phyloP scores from a whole-genome alignment of 2,329 filamentous ascomycete species.

The Magnaporthiopsis rhizophila region DNA sequence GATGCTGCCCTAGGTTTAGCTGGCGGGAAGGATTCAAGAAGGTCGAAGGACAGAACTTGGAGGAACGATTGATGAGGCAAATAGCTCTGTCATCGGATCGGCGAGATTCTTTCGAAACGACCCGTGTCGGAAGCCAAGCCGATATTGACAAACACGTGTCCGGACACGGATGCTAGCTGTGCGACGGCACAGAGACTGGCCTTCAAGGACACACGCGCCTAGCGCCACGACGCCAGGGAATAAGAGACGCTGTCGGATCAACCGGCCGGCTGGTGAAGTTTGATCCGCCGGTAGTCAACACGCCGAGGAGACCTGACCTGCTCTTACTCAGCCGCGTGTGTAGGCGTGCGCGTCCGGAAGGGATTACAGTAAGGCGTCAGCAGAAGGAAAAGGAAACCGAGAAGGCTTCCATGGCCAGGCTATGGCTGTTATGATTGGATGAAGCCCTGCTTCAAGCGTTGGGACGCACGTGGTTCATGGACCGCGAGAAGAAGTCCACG shows the following conservation, averaged over 20 bases:
- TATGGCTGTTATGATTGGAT: neutral
- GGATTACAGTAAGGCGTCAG: neutral
- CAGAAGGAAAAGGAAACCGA: neutral
- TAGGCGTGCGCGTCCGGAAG: neutral
- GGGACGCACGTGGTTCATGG: too few species aligned
- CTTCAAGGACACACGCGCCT: too few species aligned
- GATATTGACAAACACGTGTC: neutral
- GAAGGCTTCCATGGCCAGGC: neutral
- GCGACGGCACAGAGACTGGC: neutral
- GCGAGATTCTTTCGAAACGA: neutral
- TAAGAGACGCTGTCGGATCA: too few species aligned
- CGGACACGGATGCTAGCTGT: neutral
- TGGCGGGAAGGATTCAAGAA: too few species aligned
- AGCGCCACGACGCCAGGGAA: too few species aligned
- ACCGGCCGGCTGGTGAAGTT: neutral
- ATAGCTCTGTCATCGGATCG: neutral
- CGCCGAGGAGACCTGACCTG: neutral
- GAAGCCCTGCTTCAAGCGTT: neutral
- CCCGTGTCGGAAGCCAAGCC: neutral
- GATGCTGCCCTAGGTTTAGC: too few species aligned
- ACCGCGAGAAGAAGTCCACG: too few species aligned
- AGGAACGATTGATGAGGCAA: neutral
- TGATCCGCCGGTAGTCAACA: slow-evolving; percentile 6
- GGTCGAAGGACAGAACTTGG: too few species aligned
- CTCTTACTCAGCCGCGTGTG: neutral